These are phyloP conservation scores for Pythium utonaiense DNA, from an alignment of 352 stramenopile species.

Conservation along the genomic window DNA sequence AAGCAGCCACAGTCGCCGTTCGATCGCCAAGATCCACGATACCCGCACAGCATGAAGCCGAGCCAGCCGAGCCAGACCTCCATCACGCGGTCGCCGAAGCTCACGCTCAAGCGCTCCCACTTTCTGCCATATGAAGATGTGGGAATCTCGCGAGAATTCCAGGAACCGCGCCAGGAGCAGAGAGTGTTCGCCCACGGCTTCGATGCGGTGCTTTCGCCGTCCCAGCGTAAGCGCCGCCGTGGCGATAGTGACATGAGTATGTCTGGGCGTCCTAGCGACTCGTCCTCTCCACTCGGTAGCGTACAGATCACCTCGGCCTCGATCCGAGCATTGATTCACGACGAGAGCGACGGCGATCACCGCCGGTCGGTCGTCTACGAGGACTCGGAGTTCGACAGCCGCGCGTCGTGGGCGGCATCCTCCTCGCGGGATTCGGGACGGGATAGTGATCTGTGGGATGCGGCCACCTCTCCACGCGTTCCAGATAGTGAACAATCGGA, in stretches of 20 bases:
- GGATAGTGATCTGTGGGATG: constrained; percentile 14
- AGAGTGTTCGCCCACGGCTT: constrained; percentile 1
- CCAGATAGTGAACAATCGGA: too few relatives aligned
- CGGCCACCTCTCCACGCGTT: background rate
- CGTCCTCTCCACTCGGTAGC: constrained; percentile 1
- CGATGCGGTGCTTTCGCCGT: constrained; percentile 13
- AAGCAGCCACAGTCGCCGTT: background rate
- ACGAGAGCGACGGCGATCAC: background rate
- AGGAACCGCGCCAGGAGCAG: background rate
- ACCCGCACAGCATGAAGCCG: background rate
- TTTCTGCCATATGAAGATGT: constrained; percentile 3
- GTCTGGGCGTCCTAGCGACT: background rate
- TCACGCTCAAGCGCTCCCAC: constrained; percentile 9
- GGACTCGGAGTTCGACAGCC: constrained; percentile 2
- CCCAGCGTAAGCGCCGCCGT: constrained; percentile 15
- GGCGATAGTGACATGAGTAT: constrained; percentile 17
- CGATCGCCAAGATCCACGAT: background rate
- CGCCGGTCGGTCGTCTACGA: constrained; percentile 3
- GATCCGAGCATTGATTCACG: constrained; percentile 10
- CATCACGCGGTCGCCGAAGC: constrained; percentile 6
- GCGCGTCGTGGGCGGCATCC: constrained; percentile 10
- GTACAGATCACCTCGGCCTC: constrained; percentile 17
- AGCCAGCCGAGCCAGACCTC: background rate
- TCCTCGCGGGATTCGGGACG: constrained; percentile 10
- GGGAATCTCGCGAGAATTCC: background rate